Evolutionary conservation across 2,329 filamentous ascomycete species (phyloP).

Genomic region (Teratosphaeria pseudoeucalypti): DNA sequence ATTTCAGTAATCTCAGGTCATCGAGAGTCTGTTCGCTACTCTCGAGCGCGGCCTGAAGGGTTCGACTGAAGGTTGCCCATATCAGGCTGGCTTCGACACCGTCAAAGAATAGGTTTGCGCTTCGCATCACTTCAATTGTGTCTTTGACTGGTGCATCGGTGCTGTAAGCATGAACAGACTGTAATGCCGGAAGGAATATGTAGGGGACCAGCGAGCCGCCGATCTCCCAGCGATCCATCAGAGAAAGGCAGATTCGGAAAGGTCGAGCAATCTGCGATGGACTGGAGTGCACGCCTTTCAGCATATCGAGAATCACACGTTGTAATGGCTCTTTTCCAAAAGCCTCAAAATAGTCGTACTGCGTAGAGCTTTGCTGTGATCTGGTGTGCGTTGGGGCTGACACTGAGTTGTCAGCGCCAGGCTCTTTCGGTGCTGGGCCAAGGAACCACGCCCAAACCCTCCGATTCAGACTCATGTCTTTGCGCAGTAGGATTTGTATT

Average conservation of each 20-base stretch:
- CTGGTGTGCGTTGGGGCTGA: not conserved
- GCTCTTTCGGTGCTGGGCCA: conserved; percentile 54
- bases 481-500: conserved; percentile 72
- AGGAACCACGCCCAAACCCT: conserved; percentile 94
- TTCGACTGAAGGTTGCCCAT: conserved; percentile 41
- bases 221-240: conserved; percentile 98
- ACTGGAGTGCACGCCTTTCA: conserved; percentile 45
- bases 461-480: conserved; percentile 94
- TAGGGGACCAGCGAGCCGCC: conserved; percentile 80
- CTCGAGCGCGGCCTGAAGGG: conserved; percentile 4
- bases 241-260: conserved; percentile 81
- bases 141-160: conserved; percentile 54
- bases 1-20: conserved; percentile 64
- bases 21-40: conserved; percentile 14
- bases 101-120: conserved; percentile 93
- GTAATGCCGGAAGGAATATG: conserved; percentile 76
- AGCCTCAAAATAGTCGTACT: conserved; percentile 66
- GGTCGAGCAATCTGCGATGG: conserved; percentile 67
- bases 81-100: conserved; percentile 91
- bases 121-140: conserved; percentile 78
- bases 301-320: conserved; percentile 65
- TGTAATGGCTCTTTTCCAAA: conserved; percentile 67
- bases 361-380: conserved; percentile 12
- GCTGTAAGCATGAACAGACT: conserved; percentile 69
- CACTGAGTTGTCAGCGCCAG: conserved; percentile 20